Percentiles rank a stretch among this genome's conserved stretches.
phyloP scores from a whole-genome alignment of 352 stramenopile species.

The Globisporangium lucens region DNA sequence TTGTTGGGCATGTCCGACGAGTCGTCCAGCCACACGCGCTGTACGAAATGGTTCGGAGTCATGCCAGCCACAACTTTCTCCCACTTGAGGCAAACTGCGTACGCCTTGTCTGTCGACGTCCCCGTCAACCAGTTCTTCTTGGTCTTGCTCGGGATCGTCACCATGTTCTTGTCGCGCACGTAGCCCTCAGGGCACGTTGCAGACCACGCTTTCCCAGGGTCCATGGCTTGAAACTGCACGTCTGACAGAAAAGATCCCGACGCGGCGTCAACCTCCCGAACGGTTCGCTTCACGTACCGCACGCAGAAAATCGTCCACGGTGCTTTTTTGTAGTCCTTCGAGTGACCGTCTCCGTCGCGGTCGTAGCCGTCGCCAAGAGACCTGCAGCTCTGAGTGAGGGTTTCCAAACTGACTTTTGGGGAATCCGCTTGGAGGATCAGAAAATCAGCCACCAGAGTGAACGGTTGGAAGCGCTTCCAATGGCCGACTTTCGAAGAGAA shows the following conservation, averaged over 20 bases:
- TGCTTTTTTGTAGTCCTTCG: slow-evolving; percentile 38
- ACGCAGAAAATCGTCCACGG: slow-evolving; percentile 49
- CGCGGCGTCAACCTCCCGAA: slow-evolving; percentile 28
- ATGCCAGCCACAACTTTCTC: slow-evolving; percentile 11
- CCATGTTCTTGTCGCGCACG: slow-evolving; percentile 24
- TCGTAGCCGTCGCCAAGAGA: slow-evolving; percentile 25
- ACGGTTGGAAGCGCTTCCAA: slow-evolving; percentile 26
- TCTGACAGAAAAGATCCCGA: slow-evolving; percentile 24
- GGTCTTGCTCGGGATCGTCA: slow-evolving; percentile 36
- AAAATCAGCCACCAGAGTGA: slow-evolving; percentile 36
- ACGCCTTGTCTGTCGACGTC: slow-evolving; percentile 25
- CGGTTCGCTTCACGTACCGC: slow-evolving; percentile 22
- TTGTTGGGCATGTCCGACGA: slow-evolving; percentile 32
- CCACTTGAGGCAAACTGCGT: slow-evolving; percentile 39
- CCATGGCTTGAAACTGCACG: slow-evolving; percentile 35
- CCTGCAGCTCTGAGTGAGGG: slow-evolving; percentile 26
- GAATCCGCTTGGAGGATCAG: slow-evolving; percentile 28
- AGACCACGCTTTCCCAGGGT: slow-evolving; percentile 23
- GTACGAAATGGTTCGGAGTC: slow-evolving; percentile 27
- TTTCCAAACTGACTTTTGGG: slow-evolving; percentile 26
- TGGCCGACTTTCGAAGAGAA: slow-evolving; percentile 21
- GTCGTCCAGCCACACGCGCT: slow-evolving; percentile 46
- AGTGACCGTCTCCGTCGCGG: slow-evolving; percentile 43
- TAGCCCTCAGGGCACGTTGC: slow-evolving; percentile 27
- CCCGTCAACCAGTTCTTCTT: slow-evolving; percentile 32